Base-by-base conservation (phyloP, 129 eudicot genomes). In the Escallonia herrerae region DNA sequence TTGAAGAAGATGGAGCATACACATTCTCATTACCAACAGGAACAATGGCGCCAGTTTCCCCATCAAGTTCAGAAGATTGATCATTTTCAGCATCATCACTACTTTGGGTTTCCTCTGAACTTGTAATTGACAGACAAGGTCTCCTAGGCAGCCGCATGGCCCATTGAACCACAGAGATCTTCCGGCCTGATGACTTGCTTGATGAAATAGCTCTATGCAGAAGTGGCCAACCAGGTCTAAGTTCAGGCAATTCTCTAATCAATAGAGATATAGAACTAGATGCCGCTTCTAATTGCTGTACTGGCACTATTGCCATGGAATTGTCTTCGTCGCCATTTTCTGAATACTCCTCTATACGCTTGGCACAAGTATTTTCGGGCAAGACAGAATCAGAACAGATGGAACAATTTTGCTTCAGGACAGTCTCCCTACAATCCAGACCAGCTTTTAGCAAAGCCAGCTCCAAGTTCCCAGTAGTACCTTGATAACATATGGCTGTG, bases 161-260 rank as follows among this genome's bases (percentile, higher is more conserved):
- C 96, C 95, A 89, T 33, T 89, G 97, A 57, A 94, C 95, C 39
- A 89, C 96, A 14, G 95, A 94, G 54, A 83, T 71, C 43, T 86
- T 76, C 47, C 77, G 71, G 14, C 63, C 69, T 0, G 80, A 75
- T 1, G 86, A 69, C 51, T 79, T 15, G 39, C 79, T 74, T 5
- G 91, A 70, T 15, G 80, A 66, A 40, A 88, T 64, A 33, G 85
- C 84, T 22, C 90, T 82, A 43, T 83, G 76, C 71, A 83, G 96
- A 63, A 93, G 78, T 2, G 96, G 95, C 99, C 96, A 89, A 64
- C 96, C 95, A 3, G 83, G 87, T 72, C 76, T 80, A 44, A 65
- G 60, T 40, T 85, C 91, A 3, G 91, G 88, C 73, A 86, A 47
- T 57, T 77, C 79, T 57, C 68, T 81, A 67, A 81, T 71, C 75